A percentile compares a stretch with the other conserved stretches of the same genome.
These are phyloP conservation scores for Arthroderma uncinatum DNA, from an alignment of 2,329 filamentous ascomycete genomes.

Conservation along the genomic window DNA sequence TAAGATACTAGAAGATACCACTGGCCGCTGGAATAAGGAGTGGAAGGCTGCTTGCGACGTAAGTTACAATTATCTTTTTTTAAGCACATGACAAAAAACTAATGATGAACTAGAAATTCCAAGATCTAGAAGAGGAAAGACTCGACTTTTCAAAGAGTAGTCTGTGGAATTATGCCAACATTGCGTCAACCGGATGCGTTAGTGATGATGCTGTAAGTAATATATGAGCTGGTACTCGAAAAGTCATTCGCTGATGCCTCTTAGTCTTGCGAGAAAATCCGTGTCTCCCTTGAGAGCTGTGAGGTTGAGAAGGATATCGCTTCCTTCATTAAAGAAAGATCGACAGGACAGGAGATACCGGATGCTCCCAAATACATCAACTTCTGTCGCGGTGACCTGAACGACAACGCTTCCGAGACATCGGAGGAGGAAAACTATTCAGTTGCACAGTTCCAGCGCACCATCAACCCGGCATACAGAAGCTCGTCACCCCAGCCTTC, in stretches of 20 bases:
- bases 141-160: constrained; percentile 97
- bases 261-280: constrained; percentile 84
- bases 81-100: constrained; percentile 10
- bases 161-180: constrained; percentile 95
- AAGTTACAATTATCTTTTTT: constrained; percentile 18
- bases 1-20: constrained; percentile 89
- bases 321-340: constrained; percentile 73
- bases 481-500: constrained; percentile 95
- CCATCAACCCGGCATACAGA: constrained; percentile 89
- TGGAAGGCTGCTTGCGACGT: constrained; percentile 91
- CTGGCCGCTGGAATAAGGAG: constrained; percentile 88
- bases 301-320: constrained; percentile 94
- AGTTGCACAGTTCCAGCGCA: constrained; percentile 87
- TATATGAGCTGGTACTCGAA: neutral
- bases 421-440: constrained; percentile 90
- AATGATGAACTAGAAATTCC: constrained; percentile 61
- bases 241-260: constrained; percentile 7
- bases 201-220: constrained; percentile 70
- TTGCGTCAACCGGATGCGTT: constrained; percentile 92
- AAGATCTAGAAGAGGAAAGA: constrained; percentile 93
- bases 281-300: constrained; percentile 83
- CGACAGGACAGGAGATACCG: constrained; percentile 94
- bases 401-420: constrained; percentile 68
- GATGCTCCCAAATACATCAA: constrained; percentile 98
- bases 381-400: constrained; percentile 78